Evolutionary conservation across 768 basidiomycete species (phyloP).

Genomic region (Grammothele lineata): DNA sequence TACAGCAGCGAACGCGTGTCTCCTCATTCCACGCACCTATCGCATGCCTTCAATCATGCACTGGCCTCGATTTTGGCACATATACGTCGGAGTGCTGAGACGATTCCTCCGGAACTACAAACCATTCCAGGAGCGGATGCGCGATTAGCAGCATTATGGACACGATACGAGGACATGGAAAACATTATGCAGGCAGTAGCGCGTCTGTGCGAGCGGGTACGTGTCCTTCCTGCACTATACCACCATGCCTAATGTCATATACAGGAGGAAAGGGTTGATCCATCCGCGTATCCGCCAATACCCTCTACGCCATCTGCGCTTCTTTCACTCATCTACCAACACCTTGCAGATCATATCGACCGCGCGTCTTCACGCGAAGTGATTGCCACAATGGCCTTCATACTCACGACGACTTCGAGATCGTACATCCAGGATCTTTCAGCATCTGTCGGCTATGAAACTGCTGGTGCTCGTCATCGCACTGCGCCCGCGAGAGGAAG

Average conservation of each 20-base stretch:
- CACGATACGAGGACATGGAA: slow-evolving; percentile 21
- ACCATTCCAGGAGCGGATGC: not conserved
- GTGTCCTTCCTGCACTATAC: slow-evolving; percentile 25
- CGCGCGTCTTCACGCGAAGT: slow-evolving; percentile 45
- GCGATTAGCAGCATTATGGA: slow-evolving; percentile 21
- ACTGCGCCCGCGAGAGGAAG: too few relatives aligned
- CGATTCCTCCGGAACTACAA: not conserved
- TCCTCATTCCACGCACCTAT: not conserved
- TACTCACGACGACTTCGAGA: slow-evolving; percentile 59
- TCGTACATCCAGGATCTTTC: slow-evolving; percentile 60
- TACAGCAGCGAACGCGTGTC: too few relatives aligned
- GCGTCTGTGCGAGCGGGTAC: slow-evolving; percentile 55
- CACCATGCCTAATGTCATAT: too few relatives aligned
- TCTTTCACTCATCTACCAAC: slow-evolving; percentile 57
- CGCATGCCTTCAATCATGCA: slow-evolving; percentile 62
- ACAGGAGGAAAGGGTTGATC: slow-evolving; percentile 13
- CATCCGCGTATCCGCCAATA: slow-evolving; percentile 14
- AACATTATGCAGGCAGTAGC: slow-evolving; percentile 40
- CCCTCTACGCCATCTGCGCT: slow-evolving; percentile 38
- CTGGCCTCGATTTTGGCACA: slow-evolving; percentile 51
- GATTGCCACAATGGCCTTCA: slow-evolving; percentile 56
- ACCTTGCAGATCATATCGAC: slow-evolving; percentile 50
- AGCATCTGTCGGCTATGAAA: slow-evolving; percentile 51
- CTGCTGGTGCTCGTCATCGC: too few relatives aligned
- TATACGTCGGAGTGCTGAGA: slow-evolving; percentile 34